Conservation (phyloP, 169 alveolate species). For the Eimeria zaria region DNA sequence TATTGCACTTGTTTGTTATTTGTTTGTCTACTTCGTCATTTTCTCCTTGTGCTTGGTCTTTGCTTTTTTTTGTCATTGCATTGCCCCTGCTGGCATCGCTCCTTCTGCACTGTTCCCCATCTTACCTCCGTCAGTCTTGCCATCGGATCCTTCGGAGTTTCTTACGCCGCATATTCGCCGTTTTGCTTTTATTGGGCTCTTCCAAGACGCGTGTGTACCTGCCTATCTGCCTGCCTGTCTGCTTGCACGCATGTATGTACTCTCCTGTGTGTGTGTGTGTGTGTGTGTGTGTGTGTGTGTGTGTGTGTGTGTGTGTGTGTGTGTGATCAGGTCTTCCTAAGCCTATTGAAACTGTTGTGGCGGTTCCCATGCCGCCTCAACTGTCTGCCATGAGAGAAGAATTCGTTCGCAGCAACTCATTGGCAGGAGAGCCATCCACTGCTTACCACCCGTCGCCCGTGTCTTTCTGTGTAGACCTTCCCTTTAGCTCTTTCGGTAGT, state of each 20-base stretch:
- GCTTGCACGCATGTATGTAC: not conserved
- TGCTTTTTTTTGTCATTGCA: too few species aligned
- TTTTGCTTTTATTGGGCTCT: not conserved
- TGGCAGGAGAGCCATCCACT: not conserved
- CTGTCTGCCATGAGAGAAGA: not conserved
- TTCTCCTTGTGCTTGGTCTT: not conserved
- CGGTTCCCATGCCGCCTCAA: slow-evolving; percentile 35
- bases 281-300: too few species aligned
- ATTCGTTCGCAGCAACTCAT: not conserved
- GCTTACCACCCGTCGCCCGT: slow-evolving; percentile 31
- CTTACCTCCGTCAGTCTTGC: too few species aligned
- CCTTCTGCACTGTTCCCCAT: too few species aligned
- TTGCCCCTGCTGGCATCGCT: too few species aligned
- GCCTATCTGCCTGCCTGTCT: not conserved
- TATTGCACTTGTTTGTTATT: too few species aligned
- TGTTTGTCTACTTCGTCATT: not conserved
- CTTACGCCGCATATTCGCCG: not conserved
- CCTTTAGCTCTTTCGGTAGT: slow-evolving; percentile 21
- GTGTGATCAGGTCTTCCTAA: slow-evolving; percentile 3
- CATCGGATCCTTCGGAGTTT: too few species aligned
- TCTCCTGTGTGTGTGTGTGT: too few species aligned
- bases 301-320: not conserved
- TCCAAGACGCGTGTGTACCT: too few species aligned
- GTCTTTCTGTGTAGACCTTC: slow-evolving; percentile 22
- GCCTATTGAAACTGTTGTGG: slow-evolving; percentile 48